A percentile compares a stretch with the other conserved stretches of the same genome.
Evolutionary conservation across 805 yeast species (phyloP).

Genomic region (Grigorovia transvaalensis): DNA sequence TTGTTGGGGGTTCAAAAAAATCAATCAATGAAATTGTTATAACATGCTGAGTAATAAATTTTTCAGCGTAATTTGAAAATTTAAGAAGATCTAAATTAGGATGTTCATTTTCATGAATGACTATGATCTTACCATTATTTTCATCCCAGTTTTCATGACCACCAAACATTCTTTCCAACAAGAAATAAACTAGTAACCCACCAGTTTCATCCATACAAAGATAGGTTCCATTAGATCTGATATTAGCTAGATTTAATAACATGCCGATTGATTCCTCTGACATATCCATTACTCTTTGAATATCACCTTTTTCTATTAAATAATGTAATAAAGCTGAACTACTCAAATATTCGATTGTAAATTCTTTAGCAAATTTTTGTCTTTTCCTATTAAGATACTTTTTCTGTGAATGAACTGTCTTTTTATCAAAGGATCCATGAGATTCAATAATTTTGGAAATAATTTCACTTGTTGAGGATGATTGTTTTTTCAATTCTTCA

Average conservation of each 20-base stretch:
- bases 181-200: conserved; percentile 73
- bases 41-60: conserved; percentile 43
- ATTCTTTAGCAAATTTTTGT: conserved; percentile 78
- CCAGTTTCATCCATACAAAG: conserved; percentile 90
- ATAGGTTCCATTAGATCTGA: conserved; percentile 84
- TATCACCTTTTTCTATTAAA: conserved; percentile 67
- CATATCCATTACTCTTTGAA: conserved; percentile 59
- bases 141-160: conserved; percentile 24
- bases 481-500: conserved; percentile 66
- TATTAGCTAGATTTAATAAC: conserved; percentile 66
- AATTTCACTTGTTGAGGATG: conserved; percentile 63
- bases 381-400: conserved; percentile 87
- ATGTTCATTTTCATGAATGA: conserved; percentile 89
- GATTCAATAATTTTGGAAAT: conserved; percentile 73
- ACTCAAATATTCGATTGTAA: conserved; percentile 70
- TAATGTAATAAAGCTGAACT: conserved; percentile 61
- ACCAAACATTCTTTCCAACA: conserved; percentile 81
- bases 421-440: conserved; percentile 79
- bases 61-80: conserved; percentile 53
- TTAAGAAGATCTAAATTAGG: conserved; percentile 65
- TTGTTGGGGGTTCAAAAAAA: conserved; percentile 61
- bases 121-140: conserved; percentile 49
- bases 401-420: conserved; percentile 82
- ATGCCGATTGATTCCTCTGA: conserved; percentile 78
- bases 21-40: conserved; percentile 70